Evolutionary conservation across 768 basidiomycete species (phyloP).

Genomic region (Suillus ampliporus): DNA sequence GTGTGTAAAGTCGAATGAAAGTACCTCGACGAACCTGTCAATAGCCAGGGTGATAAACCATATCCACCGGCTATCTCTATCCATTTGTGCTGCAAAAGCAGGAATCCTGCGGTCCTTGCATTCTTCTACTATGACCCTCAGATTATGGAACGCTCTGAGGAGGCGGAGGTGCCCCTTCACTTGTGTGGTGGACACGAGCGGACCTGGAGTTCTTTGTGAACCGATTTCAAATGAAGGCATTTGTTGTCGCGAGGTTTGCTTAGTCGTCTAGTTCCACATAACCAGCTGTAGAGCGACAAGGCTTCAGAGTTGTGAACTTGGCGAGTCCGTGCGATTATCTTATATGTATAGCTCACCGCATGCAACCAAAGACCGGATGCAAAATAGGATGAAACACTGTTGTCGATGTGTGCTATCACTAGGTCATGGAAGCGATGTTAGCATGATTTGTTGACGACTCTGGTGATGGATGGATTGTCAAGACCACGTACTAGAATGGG

Average conservation of each 20-base stretch:
- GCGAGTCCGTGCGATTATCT: not conserved
- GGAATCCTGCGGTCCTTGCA: slow-evolving; percentile 35
- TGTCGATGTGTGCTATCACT: not conserved
- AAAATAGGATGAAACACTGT: not conserved
- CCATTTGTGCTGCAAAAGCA: slow-evolving; percentile 27
- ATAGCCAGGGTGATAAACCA: slow-evolving; percentile 48
- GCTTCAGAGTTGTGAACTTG: not conserved
- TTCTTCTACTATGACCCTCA: slow-evolving; percentile 35
- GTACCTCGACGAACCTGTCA: slow-evolving; percentile 35
- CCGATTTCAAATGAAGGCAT: slow-evolving; percentile 26
- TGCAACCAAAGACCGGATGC: not conserved
- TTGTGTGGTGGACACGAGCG: slow-evolving; percentile 39
- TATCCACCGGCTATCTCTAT: slow-evolving; percentile 37
- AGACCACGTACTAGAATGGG: not conserved
- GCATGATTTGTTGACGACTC: not conserved
- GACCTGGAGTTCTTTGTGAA: slow-evolving; percentile 18
- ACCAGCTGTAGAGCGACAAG: not conserved
- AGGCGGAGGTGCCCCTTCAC: slow-evolving; percentile 42
- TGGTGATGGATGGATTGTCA: not conserved
- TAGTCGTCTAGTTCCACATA: not conserved
- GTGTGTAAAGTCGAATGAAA: not conserved
- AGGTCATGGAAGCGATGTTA: not conserved
- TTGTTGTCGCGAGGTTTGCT: not conserved
- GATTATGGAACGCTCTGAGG: slow-evolving; percentile 37
- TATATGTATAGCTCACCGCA: slow-evolving; percentile 3